A percentile compares a stretch with the other conserved stretches of the same genome.
Evolutionary conservation across 495 filamentous ascomycete species (phyloP).

Genomic region (Lasiosphaeria ovina): DNA sequence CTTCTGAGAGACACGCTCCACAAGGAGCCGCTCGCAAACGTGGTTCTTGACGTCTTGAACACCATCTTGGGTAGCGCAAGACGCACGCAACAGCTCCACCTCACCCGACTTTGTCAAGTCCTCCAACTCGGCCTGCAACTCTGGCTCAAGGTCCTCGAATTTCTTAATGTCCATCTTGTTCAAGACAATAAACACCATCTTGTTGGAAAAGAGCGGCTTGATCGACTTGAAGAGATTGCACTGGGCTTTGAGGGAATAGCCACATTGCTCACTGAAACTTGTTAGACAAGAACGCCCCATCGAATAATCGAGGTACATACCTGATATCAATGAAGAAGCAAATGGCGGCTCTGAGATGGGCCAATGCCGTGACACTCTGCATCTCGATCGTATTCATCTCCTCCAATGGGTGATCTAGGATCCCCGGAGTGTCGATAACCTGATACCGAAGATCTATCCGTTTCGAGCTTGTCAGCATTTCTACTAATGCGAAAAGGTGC

Average conservation of each 20-base stretch:
- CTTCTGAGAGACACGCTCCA: slow-evolving; percentile 90
- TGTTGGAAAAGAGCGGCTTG: slow-evolving; percentile 94
- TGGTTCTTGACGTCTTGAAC: slow-evolving; percentile 92
- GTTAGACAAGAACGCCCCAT: neutral
- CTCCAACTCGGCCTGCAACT: slow-evolving; percentile 74
- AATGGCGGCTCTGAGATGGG: slow-evolving; percentile 89
- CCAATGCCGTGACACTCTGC: slow-evolving; percentile 94
- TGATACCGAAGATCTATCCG: slow-evolving; percentile 42
- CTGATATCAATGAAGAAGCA: slow-evolving; percentile 94
- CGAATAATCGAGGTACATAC: slow-evolving; percentile 9
- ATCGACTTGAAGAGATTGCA: slow-evolving; percentile 91
- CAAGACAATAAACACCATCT: slow-evolving; percentile 91
- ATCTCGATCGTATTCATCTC: slow-evolving; percentile 99
- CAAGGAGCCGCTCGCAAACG: slow-evolving; percentile 88
- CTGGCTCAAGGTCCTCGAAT: slow-evolving; percentile 83
- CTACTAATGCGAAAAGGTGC: neutral
- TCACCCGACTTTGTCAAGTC: slow-evolving; percentile 77
- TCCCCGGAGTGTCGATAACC: slow-evolving; percentile 81
- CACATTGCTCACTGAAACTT: slow-evolving; percentile 78
- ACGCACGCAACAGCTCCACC: slow-evolving; percentile 86
- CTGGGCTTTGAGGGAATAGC: slow-evolving; percentile 88
- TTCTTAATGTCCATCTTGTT: slow-evolving; percentile 95
- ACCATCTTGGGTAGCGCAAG: slow-evolving; percentile 92
- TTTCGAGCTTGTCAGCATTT: neutral
- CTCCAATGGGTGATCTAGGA: slow-evolving; percentile 94